Percentiles rank a stretch among this genome's conserved stretches.
These are phyloP conservation scores for Penicillium antarcticum DNA, from an alignment of 495 filamentous ascomycete genomes.

Conservation along the genomic window DNA sequence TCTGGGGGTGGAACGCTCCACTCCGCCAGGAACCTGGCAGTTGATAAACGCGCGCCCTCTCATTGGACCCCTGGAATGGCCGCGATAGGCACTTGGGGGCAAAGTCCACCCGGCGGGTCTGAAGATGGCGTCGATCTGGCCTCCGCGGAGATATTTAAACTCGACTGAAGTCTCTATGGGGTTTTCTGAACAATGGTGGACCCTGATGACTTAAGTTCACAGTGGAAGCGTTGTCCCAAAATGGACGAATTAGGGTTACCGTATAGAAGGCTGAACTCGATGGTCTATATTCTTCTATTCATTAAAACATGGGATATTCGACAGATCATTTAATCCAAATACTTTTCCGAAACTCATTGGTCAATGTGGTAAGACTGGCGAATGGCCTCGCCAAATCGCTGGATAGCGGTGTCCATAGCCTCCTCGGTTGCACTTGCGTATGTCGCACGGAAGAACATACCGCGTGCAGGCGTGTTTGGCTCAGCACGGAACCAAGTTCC, in stretches of 20 bases:
- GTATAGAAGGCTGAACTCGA: no score
- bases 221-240: no score
- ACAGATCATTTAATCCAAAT: no score
- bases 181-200: background rate
- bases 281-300: no score
- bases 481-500: background rate
- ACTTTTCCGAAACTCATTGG: no score
- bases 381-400: background rate
- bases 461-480: background rate
- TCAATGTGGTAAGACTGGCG: background rate
- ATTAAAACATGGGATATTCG: no score
- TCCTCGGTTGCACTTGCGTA: slow-evolving; percentile 1
- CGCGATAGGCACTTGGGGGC: slow-evolving; percentile 12
- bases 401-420: background rate
- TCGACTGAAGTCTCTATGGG: background rate
- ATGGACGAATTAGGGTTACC: no score
- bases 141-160: slow-evolving; percentile 28
- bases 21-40: background rate
- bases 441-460: slow-evolving; percentile 1
- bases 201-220: background rate
- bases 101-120: slow-evolving; percentile 4
- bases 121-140: slow-evolving; percentile 6
- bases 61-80: slow-evolving; percentile 12
- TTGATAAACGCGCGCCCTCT: slow-evolving; percentile 21
- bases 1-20: background rate